Evolutionary conservation across 2,329 filamentous ascomycete genomes (phyloP).

Genomic region (Alternaria dauci): DNA sequence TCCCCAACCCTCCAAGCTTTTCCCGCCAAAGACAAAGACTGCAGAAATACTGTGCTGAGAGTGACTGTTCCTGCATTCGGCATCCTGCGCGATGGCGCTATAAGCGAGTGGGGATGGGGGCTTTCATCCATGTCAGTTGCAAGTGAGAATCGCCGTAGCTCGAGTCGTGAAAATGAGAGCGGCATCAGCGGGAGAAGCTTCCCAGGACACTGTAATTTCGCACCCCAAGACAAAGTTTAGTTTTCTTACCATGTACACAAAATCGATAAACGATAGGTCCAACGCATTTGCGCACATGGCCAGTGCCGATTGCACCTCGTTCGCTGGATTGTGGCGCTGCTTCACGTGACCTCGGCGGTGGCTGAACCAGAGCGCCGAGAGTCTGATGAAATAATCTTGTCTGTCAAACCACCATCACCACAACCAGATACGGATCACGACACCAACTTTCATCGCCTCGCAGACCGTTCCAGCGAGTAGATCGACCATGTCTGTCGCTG

Average conservation of each 20-base stretch:
- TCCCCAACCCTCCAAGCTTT: not conserved
- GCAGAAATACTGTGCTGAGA: constrained; percentile 3
- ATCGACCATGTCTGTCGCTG: constrained; percentile 55
- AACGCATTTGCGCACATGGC: not conserved
- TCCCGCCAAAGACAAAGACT: not conserved
- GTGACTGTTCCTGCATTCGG: constrained; percentile 14
- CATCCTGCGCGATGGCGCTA: not conserved
- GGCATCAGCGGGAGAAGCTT: not conserved
- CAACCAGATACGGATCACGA: constrained; percentile 6
- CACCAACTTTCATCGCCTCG: constrained; percentile 7
- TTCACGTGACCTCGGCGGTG: constrained; percentile 21
- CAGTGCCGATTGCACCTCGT: not conserved
- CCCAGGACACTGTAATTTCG: not conserved
- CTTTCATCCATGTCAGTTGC: not conserved
- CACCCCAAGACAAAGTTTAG: not conserved
- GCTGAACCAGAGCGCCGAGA: constrained; percentile 11
- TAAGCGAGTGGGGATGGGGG: constrained; percentile 9
- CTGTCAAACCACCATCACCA: constrained; percentile 4
- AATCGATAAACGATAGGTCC: not conserved
- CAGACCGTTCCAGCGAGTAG: not conserved
- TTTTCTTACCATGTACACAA: not conserved
- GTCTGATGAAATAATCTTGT: constrained; percentile 20
- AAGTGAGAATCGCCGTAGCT: not conserved
- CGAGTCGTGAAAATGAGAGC: constrained; percentile 4
- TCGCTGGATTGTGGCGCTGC: not conserved